These are phyloP conservation scores for Xylaria sp. DNA, from an alignment of 2,329 filamentous ascomycete genomes.

Conservation along the genomic window DNA sequence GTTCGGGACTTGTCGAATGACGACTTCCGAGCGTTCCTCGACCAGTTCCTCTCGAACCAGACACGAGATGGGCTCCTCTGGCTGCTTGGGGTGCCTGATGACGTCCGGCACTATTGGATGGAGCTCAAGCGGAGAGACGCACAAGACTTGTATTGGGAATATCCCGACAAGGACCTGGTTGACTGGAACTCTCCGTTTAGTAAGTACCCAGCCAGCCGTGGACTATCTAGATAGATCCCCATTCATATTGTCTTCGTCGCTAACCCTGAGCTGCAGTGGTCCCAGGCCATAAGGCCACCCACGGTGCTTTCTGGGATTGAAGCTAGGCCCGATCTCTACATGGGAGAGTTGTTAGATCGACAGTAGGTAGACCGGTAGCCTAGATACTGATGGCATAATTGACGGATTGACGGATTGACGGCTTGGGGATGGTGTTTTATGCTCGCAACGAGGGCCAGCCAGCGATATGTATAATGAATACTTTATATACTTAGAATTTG, in stretches of 20 bases:
- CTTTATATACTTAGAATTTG: not conserved
- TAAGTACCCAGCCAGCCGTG: not conserved
- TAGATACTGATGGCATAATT: no score
- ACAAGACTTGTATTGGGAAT: conserved; percentile 19
- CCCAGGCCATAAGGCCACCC: conserved; percentile 24
- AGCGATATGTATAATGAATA: not conserved
- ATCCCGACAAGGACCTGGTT: conserved; percentile 30
- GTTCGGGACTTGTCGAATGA: conserved; percentile 1
- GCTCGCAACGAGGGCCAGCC: no score
- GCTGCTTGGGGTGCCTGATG: conserved; percentile 11
- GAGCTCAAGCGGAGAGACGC: conserved; percentile 10
- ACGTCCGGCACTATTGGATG: conserved; percentile 18
- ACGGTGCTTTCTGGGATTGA: conserved; percentile 24
- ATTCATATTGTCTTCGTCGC: not conserved
- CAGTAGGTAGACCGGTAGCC: no score
- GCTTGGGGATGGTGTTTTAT: no score
- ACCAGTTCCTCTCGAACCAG: not conserved
- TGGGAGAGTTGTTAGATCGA: no score
- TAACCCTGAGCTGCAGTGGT: conserved; percentile 11
- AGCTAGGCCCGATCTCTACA: no score
- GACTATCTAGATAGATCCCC: not conserved
- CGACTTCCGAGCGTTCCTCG: not conserved
- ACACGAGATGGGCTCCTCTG: conserved; percentile 10
- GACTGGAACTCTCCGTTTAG: conserved; percentile 31
- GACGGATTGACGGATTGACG: no score